These are phyloP conservation scores for Parmelia sp. DNA, from an alignment of 495 filamentous ascomycete genomes.

Conservation along the genomic window DNA sequence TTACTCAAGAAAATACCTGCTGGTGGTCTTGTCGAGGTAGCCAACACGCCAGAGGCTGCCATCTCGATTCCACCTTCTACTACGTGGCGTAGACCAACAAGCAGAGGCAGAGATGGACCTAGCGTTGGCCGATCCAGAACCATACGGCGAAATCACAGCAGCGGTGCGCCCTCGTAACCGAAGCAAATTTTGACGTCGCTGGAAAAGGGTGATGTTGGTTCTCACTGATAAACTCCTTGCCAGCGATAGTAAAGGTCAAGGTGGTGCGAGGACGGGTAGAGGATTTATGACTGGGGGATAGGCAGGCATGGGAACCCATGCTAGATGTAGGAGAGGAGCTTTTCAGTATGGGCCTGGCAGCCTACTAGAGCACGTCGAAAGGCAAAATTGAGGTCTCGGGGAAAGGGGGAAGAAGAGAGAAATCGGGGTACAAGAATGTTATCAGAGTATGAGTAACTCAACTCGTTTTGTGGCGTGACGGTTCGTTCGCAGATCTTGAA, in stretches of 20 bases:
- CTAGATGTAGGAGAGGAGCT: conserved; percentile 47
- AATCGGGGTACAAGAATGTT: too few relatives aligned
- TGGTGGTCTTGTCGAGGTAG: conserved; percentile 59
- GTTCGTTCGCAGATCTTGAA: too few relatives aligned
- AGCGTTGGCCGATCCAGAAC: conserved; percentile 12
- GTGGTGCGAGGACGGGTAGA: conserved; percentile 36
- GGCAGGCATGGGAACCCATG: conserved; percentile 48
- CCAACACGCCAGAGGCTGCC: conserved; percentile 50
- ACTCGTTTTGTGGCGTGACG: too few relatives aligned
- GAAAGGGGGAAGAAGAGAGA: conserved; percentile 33
- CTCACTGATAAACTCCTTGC: conserved; percentile 30
- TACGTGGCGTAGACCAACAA: conserved; percentile 38
- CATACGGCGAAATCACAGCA: conserved; percentile 30
- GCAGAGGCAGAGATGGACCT: conserved; percentile 13
- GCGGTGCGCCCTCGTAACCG: conserved; percentile 33
- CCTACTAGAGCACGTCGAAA: conserved; percentile 40
- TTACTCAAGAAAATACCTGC: conserved; percentile 45
- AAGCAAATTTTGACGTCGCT: conserved; percentile 24
- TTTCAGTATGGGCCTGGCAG: conserved; percentile 51
- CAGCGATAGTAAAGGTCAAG: conserved; percentile 26
- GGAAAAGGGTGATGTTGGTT: conserved; percentile 9
- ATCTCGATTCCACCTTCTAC: conserved; percentile 41
- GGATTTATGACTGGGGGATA: conserved; percentile 50
- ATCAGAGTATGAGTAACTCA: too few relatives aligned
- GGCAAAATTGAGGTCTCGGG: conserved; percentile 9